Base-by-base conservation (phyloP, 2,329 filamentous ascomycete genomes). In the Penicillium sp. region DNA sequence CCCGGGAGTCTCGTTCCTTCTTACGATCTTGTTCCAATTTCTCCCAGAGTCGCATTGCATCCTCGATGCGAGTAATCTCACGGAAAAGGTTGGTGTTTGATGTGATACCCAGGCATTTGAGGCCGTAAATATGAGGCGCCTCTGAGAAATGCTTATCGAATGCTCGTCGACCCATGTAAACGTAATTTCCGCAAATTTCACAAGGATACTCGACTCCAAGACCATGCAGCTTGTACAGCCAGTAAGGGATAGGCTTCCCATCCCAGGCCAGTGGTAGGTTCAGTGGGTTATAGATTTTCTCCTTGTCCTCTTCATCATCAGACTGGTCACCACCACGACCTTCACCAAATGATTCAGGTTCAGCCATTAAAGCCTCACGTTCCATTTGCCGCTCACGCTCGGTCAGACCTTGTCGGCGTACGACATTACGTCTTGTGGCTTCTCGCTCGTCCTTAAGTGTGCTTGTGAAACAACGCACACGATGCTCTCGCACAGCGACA, bases 141-240 rank as follows among this genome's bases (percentile, higher is more conserved):
- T 99, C 94, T 64, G 92, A 95, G 77, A 99, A 99, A 73, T 99
- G 94, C 80, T 99, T 99, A 72, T 99, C 94, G 67, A 97, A 99
- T 1, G 92, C 92, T 48, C 94, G 85, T 23, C 94, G 84, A 15
- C 94, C 94, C 89, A 96, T 97, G 78, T 97, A 97, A n/a, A 97
- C 92, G 69, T 92, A 97, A 75, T 97, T 97, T 53, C 94, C 94
- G 70, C 94, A 99, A 54, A 99, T 90, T 72, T 99, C 93, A 79
- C 94, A 99, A 0, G 89, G 83, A 64, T 97, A 96, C 67, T 99
- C 94, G 12, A 96, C 92, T 8, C 94, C 94, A 25, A 99, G 79
- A 1, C 94, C 94, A 70, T 99, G 94, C 15, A 99, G 82, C 65
- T 97, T 94, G 81, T 97, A 99, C 15, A 99, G 83, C 94, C 94